Evolutionary conservation across 805 yeast species (phyloP), one percentile per base, ranked within the genome.

Genomic region (Saccharomyces mikatae): DNA sequence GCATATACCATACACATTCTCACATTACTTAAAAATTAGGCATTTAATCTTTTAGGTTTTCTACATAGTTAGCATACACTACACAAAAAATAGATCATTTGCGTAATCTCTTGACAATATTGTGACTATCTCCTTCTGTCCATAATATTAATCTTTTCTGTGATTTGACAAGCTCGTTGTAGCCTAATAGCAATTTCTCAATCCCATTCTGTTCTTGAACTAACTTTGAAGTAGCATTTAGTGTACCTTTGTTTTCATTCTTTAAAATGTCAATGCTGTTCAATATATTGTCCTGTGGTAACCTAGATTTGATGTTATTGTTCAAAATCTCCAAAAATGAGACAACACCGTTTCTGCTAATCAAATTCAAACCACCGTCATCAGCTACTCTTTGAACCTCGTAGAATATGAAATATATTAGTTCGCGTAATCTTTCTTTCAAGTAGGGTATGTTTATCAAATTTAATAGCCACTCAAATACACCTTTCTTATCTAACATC

Each of bases 381-480:
- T 80, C 82, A 1, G 44, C 44, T 22, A 82, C 66, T n/a, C 70
- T 67, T 59, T 80, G 81, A 0, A 84, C 62, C n/a, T 70, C 72
- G 56, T 73, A 74, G 3, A 85, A 51, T 8, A 84, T 67, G 21
- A 66, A 66, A 22, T 73, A 62, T 5, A 85, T 66, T 50, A 71
- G 66, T 2, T 69, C 66, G 47, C 74, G 75, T 44, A 81, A 58
- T 46, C 71, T 72, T 30, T 71, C 59, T 46, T 71, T 71, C 26
- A 76, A 56, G 59, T 76, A 82, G 32, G 86, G 83, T 6, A 84
- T 76, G 56, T 76, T 76, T 41, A 72, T 58, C 53, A 86, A 69
- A 55, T 82, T 81, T 63, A 86, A 60, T 1, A 80, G 58, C 83
- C 89, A 82, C 59, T 89, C 97, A 53, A 89, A 68, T 2, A 86